A percentile compares a stretch with the other conserved stretches of the same genome.
Conservation (phyloP, 1,284 basidiomycete species). For the Heterobasidion parviporum region DNA sequence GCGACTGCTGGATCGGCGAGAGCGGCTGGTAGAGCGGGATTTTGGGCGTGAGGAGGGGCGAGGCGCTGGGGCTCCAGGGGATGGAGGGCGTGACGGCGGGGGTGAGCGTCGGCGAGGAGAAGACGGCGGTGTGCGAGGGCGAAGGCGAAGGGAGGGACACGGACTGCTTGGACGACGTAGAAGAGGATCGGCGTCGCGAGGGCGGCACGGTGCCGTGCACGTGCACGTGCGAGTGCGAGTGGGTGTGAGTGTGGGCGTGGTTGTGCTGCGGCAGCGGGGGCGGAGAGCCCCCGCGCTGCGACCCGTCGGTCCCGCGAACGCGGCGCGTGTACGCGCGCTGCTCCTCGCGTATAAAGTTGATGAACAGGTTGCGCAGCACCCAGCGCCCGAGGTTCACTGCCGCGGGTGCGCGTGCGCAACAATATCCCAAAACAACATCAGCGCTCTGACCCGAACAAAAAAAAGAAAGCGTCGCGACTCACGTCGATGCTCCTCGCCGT, state of each 20-base stretch:
- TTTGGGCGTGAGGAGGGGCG: slow-evolving; percentile 42
- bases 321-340: slow-evolving; percentile 32
- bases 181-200: background rate
- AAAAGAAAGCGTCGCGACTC: slow-evolving; percentile 34
- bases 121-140: slow-evolving; percentile 24
- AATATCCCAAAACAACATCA: no score
- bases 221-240: background rate
- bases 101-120: slow-evolving; percentile 53
- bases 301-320: slow-evolving; percentile 20
- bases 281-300: slow-evolving; percentile 2
- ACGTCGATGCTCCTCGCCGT: slow-evolving; percentile 78
- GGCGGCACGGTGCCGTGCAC: background rate
- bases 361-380: slow-evolving; percentile 69
- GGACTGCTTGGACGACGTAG: slow-evolving; percentile 12
- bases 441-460: slow-evolving; percentile 16
- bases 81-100: slow-evolving; percentile 54
- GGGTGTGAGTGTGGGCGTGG: background rate
- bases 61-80: slow-evolving; percentile 24
- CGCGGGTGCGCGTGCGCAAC: no score
- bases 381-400: slow-evolving; percentile 78
- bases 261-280: background rate
- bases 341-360: slow-evolving; percentile 62
- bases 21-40: slow-evolving; percentile 38
- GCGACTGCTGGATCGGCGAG: slow-evolving; percentile 27
- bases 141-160: slow-evolving; percentile 1